These are phyloP conservation scores for Vaccinium corymbosum DNA, from an alignment of 148 eudicot species.

Conservation along the genomic window DNA sequence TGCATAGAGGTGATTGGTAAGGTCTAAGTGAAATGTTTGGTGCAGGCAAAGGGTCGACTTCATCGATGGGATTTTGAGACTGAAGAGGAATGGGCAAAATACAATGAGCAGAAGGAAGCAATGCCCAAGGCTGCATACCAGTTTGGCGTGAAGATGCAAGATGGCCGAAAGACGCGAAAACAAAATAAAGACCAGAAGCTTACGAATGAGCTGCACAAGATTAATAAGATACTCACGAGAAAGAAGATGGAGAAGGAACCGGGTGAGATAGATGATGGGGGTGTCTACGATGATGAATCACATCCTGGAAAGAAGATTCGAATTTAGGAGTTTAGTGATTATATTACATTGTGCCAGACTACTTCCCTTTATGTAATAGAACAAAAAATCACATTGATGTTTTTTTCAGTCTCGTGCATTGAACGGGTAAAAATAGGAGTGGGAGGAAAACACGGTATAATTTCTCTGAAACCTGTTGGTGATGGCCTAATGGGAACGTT, in stretches of 20 bases:
- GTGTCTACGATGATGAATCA: conserved; percentile 39
- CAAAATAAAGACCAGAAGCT: conserved; percentile 89
- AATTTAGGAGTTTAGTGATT: conserved; percentile 16
- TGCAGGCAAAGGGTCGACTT: conserved; percentile 91
- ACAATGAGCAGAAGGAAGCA: conserved; percentile 94
- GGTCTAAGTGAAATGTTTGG: not conserved
- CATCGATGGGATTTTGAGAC: conserved; percentile 97
- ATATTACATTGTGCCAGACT: too few relatives aligned
- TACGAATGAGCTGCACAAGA: conserved; percentile 85
- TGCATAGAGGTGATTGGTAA: not conserved
- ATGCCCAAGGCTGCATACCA: conserved; percentile 99
- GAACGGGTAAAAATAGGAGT: too few relatives aligned
- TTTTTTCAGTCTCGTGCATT: too few relatives aligned
- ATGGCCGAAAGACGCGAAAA: conserved; percentile 87
- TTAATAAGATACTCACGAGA: conserved; percentile 69
- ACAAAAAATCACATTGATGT: too few relatives aligned
- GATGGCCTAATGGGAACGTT: too few relatives aligned
- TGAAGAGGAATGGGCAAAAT: conserved; percentile 91
- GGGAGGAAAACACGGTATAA: too few relatives aligned
- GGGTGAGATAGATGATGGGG: conserved; percentile 39
- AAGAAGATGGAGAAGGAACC: conserved; percentile 75
- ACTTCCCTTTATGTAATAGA: too few relatives aligned
- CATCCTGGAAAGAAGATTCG: conserved; percentile 63
- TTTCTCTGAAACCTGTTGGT: too few relatives aligned
- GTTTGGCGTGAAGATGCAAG: conserved; percentile 98